Evolutionary conservation across 805 yeast species (phyloP), one percentile per base, ranked within the genome.

Genomic region (Sungouiella blattae): DNA sequence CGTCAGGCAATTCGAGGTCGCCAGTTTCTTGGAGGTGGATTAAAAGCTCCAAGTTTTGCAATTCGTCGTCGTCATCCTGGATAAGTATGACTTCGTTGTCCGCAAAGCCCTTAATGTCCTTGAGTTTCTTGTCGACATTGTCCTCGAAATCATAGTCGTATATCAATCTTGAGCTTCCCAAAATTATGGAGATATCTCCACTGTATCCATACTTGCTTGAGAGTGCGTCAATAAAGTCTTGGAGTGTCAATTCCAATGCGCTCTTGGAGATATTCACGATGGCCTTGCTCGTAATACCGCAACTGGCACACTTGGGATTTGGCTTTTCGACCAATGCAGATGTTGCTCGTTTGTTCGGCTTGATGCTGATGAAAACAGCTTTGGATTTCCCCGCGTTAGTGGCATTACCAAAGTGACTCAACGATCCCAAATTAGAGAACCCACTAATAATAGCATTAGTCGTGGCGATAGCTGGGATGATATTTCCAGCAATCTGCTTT

Each of bases 401-500:
- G 4, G 37, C 36, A 18, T 57, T 45, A 2, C 52, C 49, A 46
- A 64, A 83, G 50, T 35, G 77, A 57, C 55, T 75, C 30, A 88
- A 61, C 0, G 95, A 83, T 25, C 82, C 77, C 26, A 91, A 56
- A 3, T 88, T 80, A 11, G 93, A 83, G 46, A 87, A 74, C 0
- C 98, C 98, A 0, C 96, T 88, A 48, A 93, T 81, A 11, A 93
- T 82, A 1, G 98, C 98, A 58, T 93, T 93, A 3, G 97, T 91
- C 1, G 98, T 93, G 5, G 98, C 98, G 48, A 94, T 89, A 0
- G 98, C 98, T 0, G 99, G 98, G 26, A 93, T 93, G 50, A 93
- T 93, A 58, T 91, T 93, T 5, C 99, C 99, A 0, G 98, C 98
- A 44, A 91, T 88, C 52, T 85, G 94, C 57, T 93, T 93, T 42